phyloP scores from a whole-genome alignment of 1,284 basidiomycete genomes.

The Fomitopsis palustris region DNA sequence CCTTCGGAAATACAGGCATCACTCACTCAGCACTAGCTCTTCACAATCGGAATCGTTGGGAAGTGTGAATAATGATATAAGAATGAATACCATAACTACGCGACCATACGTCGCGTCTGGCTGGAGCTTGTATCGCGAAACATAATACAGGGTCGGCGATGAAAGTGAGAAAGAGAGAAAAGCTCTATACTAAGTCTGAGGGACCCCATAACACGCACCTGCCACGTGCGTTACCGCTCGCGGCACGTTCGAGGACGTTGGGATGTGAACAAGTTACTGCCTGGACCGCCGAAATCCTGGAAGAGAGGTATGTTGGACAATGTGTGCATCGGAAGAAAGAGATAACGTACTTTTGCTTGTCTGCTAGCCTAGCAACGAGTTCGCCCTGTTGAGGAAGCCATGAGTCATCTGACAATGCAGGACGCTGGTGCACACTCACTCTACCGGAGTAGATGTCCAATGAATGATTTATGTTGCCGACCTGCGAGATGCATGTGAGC shows the following conservation, averaged over 20 bases:
- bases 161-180: too few species aligned
- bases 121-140: too few species aligned
- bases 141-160: too few species aligned
- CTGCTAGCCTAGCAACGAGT: slow-evolving; percentile 56
- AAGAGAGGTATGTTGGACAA: background rate
- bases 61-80: too few species aligned
- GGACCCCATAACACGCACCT: slow-evolving; percentile 79
- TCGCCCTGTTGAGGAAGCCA: slow-evolving; percentile 47
- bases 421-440: slow-evolving; percentile 31
- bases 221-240: slow-evolving; percentile 73
- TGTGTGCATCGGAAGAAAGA: background rate
- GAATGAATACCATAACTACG: too few species aligned
- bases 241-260: slow-evolving; percentile 63
- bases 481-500: slow-evolving; percentile 32
- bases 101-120: too few species aligned
- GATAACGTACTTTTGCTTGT: slow-evolving; percentile 46
- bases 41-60: too few species aligned
- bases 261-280: slow-evolving; percentile 87
- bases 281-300: slow-evolving; percentile 75
- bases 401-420: background rate
- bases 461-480: slow-evolving; percentile 75
- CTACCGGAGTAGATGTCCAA: slow-evolving; percentile 70
- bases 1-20: too few species aligned
- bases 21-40: too few species aligned
- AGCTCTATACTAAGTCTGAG: slow-evolving; percentile 13